phyloP scores from a whole-genome alignment of 805 yeast genomes.

The Ogataea allantospora region DNA sequence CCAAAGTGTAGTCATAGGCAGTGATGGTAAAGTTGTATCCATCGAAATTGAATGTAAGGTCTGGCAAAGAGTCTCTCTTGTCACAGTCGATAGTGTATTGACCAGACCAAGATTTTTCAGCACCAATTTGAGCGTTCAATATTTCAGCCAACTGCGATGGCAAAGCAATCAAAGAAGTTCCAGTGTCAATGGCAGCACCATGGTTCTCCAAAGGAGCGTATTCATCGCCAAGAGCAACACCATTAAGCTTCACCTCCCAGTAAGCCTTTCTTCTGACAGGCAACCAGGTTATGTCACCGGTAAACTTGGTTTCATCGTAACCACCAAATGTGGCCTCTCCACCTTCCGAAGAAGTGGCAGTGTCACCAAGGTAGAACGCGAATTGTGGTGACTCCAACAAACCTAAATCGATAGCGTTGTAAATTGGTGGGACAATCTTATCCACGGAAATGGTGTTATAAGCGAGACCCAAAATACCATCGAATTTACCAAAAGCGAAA shows the following conservation, averaged over 20 bases:
- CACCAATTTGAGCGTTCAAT: slow-evolving; percentile 93
- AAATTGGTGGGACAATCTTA: slow-evolving; percentile 89
- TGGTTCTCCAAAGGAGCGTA: slow-evolving; percentile 75
- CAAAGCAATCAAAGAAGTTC: slow-evolving; percentile 92
- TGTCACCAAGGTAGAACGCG: slow-evolving; percentile 87
- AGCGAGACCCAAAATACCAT: slow-evolving; percentile 94
- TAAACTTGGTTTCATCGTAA: slow-evolving; percentile 68
- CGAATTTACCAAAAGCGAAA: slow-evolving; percentile 97
- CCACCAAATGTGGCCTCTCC: slow-evolving; percentile 98
- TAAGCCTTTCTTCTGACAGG: slow-evolving; percentile 99
- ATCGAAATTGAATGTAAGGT: slow-evolving; percentile 82
- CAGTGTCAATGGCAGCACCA: slow-evolving; percentile 98
- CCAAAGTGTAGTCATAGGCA: slow-evolving; percentile 91
- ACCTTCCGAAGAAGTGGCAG: slow-evolving; percentile 63
- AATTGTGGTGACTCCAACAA: slow-evolving; percentile 82
- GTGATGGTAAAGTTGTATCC: slow-evolving; percentile 90
- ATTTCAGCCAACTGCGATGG: slow-evolving; percentile 97
- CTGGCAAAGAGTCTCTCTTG: slow-evolving; percentile 80
- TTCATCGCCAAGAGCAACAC: slow-evolving; percentile 89
- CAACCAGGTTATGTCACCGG: slow-evolving; percentile 88
- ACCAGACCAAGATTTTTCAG: slow-evolving; percentile 95
- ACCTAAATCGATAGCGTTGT: slow-evolving; percentile 81
- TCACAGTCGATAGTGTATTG: slow-evolving; percentile 94
- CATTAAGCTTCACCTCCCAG: slow-evolving; percentile 96
- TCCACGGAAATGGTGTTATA: slow-evolving; percentile 89